A percentile compares a stretch with the other conserved stretches of the same genome.
Conservation (phyloP, 768 basidiomycete genomes). For the Astraeus odoratus region DNA sequence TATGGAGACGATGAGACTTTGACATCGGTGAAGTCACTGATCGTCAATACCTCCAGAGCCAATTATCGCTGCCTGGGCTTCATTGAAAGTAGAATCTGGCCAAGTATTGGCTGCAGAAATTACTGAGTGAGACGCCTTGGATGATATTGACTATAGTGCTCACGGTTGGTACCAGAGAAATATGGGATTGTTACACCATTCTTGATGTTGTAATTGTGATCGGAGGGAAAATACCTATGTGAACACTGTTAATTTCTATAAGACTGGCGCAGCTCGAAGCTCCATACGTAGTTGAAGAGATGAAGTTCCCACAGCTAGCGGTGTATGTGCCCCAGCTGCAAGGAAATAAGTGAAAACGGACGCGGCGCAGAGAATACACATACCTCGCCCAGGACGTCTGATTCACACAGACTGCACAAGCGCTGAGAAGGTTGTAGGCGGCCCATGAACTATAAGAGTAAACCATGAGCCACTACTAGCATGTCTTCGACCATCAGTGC, state of each 20-base stretch:
- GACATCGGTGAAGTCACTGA: not conserved
- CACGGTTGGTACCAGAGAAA: conserved; percentile 20
- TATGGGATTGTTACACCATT: conserved; percentile 13
- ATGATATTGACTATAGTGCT: not conserved
- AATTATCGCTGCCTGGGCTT: conserved; percentile 5
- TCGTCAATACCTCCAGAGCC: conserved; percentile 8
- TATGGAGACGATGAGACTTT: conserved; percentile 2
- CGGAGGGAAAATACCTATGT: conserved; percentile 19
- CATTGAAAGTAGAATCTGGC: conserved; percentile 10
- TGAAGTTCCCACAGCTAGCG: conserved; percentile 8
- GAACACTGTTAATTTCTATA: not conserved
- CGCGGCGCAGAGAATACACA: not conserved
- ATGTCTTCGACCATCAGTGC: not conserved
- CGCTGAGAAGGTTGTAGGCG: conserved; percentile 24
- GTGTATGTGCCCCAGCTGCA: conserved; percentile 19
- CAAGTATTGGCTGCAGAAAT: conserved; percentile 15
- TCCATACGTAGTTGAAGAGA: conserved; percentile 14
- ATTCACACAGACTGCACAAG: conserved; percentile 16
- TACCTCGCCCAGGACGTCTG: conserved; percentile 13
- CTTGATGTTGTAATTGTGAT: conserved; percentile 4
- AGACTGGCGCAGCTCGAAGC: not conserved
- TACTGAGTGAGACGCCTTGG: not conserved
- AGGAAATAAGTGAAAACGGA: conserved; percentile 2
- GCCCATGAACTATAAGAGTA: conserved; percentile 20
- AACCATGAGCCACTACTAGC: conserved; percentile 4